phyloP scores from a whole-genome alignment of 495 filamentous ascomycete species.

The Penicillium dipodomyicola region DNA sequence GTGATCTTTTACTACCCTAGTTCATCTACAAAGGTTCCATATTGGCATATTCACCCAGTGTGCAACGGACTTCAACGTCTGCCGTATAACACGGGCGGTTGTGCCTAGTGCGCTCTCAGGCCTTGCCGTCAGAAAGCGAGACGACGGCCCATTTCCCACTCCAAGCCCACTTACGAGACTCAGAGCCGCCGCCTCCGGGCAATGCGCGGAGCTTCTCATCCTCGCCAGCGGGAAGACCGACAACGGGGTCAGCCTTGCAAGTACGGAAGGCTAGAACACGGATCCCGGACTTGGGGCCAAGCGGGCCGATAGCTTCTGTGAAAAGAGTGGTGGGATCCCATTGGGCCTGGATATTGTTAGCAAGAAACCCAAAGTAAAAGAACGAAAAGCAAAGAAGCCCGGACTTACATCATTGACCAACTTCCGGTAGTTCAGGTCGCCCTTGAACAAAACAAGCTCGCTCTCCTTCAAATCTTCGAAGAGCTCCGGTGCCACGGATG shows the following conservation, averaged over 20 bases:
- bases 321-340: constrained; percentile 92
- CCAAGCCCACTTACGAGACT: constrained; percentile 92
- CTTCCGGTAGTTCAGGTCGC: constrained; percentile 94
- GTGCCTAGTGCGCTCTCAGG: constrained; percentile 16
- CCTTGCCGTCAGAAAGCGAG: constrained; percentile 77
- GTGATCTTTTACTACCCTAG: neutral
- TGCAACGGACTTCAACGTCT: neutral
- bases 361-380: neutral
- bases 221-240: constrained; percentile 74
- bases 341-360: constrained; percentile 52
- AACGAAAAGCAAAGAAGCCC: neutral
- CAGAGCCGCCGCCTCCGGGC: constrained; percentile 65
- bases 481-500: constrained; percentile 60
- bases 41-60: neutral
- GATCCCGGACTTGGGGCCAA: constrained; percentile 76
- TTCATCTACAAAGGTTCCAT: neutral
- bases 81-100: neutral
- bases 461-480: constrained; percentile 75
- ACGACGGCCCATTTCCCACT: constrained; percentile 95
- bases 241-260: constrained; percentile 93
- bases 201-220: constrained; percentile 73
- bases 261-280: constrained; percentile 84
- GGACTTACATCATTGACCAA: constrained; percentile 76
- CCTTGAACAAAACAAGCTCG: constrained; percentile 95
- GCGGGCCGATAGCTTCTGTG: constrained; percentile 76